A percentile compares a stretch with the other conserved stretches of the same genome.
phyloP scores from a whole-genome alignment of 2,329 filamentous ascomycete genomes.

The Monosporascus sp. region DNA sequence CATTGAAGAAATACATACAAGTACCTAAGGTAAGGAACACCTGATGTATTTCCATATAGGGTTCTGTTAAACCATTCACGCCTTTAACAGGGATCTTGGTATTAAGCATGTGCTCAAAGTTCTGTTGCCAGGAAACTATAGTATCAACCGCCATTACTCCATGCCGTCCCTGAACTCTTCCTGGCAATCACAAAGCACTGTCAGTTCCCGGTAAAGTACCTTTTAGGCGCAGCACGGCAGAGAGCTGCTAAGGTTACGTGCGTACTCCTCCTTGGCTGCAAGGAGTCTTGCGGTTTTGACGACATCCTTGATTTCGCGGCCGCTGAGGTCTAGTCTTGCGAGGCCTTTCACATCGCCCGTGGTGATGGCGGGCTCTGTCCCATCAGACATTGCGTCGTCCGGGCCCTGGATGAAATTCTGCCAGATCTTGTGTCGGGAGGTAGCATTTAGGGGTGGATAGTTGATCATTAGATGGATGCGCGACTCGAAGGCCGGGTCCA shows the following conservation, averaged over 20 bases:
- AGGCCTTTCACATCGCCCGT: not conserved
- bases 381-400: not conserved
- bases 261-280: not conserved
- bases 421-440: conserved; percentile 6
- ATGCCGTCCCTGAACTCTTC: too few species aligned
- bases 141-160: too few species aligned
- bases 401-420: conserved; percentile 2
- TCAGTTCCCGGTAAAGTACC: not conserved
- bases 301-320: not conserved
- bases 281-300: not conserved
- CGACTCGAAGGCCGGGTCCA: conserved; percentile 11
- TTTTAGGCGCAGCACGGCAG: not conserved
- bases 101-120: too few species aligned
- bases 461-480: conserved; percentile 8
- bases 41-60: too few species aligned
- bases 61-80: too few species aligned
- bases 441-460: conserved; percentile 2
- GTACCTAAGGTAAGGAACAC: too few species aligned
- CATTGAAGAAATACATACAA: not conserved
- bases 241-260: not conserved
- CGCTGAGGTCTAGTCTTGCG: not conserved
- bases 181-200: too few species aligned
- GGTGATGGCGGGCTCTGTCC: not conserved
- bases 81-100: too few species aligned
- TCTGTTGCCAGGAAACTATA: too few species aligned